Percentiles rank a stretch among this genome's conserved stretches.
Conservation (phyloP, 2,329 filamentous ascomycete genomes). For the Coniochaeta prunicola region DNA sequence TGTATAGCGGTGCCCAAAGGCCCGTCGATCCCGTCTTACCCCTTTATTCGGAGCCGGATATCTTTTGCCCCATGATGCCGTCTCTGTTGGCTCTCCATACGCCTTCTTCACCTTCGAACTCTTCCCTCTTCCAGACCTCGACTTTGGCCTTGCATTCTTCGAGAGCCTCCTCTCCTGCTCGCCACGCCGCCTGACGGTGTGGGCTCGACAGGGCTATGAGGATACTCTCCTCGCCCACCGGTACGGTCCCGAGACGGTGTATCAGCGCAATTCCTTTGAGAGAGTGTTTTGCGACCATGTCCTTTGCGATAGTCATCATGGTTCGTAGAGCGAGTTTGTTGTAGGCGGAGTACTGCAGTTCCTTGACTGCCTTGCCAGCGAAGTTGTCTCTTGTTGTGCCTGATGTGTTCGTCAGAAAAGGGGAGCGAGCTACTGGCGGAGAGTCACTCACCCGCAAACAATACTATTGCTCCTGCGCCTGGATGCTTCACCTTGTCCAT, state of each 20-base stretch:
- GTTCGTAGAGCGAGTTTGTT: slow-evolving; percentile 60
- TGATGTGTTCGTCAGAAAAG: slow-evolving; percentile 20
- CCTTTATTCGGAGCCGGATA: neutral
- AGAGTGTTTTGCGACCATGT: slow-evolving; percentile 50
- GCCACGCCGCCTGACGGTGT: slow-evolving; percentile 81
- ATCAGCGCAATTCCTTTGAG: slow-evolving; percentile 71
- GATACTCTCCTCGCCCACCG: slow-evolving; percentile 89
- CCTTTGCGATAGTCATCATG: slow-evolving; percentile 56
- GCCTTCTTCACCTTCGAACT: slow-evolving; percentile 70
- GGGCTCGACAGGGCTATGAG: slow-evolving; percentile 78
- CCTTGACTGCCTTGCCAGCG: slow-evolving; percentile 60
- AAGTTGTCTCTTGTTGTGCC: slow-evolving; percentile 76
- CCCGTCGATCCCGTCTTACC: neutral
- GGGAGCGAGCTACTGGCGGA: slow-evolving; percentile 4
- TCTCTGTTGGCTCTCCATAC: slow-evolving; percentile 88
- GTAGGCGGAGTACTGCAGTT: slow-evolving; percentile 72
- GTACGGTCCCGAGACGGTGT: slow-evolving; percentile 79
- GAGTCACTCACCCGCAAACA: slow-evolving; percentile 62
- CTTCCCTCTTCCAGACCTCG: slow-evolving; percentile 95
- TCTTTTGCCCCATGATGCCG: slow-evolving; percentile 28
- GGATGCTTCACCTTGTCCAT: slow-evolving; percentile 66
- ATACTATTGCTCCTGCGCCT: slow-evolving; percentile 66
- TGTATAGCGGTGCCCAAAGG: neutral
- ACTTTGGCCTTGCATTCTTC: slow-evolving; percentile 78
- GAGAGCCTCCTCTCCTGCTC: slow-evolving; percentile 79